These are phyloP conservation scores for Closterium sp. DNA, from an alignment of 139 green algal genomes.

Conservation along the genomic window DNA sequence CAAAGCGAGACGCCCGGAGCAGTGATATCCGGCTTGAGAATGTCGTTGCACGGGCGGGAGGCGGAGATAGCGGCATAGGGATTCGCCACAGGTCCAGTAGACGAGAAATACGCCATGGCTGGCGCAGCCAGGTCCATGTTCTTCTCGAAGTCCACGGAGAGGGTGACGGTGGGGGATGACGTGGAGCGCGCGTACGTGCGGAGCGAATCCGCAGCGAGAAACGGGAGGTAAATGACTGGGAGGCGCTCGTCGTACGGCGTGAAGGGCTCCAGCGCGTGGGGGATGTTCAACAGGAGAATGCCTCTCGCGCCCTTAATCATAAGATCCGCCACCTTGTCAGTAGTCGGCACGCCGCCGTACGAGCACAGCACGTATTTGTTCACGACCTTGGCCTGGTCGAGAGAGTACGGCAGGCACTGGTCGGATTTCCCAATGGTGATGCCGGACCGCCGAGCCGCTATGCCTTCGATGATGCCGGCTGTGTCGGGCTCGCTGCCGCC, in stretches of 20 bases:
- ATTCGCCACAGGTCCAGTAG: neutral
- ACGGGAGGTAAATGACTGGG: neutral
- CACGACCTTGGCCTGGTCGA: neutral
- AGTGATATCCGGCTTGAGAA: slow-evolving; percentile 31
- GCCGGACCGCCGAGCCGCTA: neutral
- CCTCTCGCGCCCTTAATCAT: neutral
- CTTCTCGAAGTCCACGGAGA: neutral
- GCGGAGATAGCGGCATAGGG: neutral
- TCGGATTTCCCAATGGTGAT: neutral
- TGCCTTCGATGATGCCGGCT: neutral
- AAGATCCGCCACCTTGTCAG: neutral
- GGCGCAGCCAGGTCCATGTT: neutral
- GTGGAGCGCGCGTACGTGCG: neutral
- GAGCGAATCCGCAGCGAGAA: neutral
- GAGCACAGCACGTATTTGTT: neutral
- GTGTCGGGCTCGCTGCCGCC: neutral
- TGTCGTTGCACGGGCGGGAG: slow-evolving; percentile 10
- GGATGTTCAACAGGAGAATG: neutral
- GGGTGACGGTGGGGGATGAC: neutral
- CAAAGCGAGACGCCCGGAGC: slow-evolving; percentile 27
- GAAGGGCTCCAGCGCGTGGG: neutral
- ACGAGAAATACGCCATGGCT: neutral
- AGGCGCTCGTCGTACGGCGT: neutral
- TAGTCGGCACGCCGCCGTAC: neutral
- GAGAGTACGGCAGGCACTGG: neutral